Base-by-base conservation (phyloP, 2,329 filamentous ascomycete species). In the Hypoxylon rubiginosum region DNA sequence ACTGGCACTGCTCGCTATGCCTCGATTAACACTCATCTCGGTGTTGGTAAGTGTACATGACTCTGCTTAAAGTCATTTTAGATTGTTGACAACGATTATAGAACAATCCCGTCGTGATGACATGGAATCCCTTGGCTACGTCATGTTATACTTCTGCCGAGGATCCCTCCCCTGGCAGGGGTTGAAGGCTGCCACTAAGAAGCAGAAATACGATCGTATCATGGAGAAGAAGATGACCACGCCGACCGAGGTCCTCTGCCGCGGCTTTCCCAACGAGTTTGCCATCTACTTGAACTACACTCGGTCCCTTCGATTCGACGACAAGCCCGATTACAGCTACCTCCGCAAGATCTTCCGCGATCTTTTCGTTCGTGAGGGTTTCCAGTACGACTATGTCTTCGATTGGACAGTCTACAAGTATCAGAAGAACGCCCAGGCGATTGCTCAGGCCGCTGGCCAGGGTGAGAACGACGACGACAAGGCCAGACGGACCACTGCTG, bases 151-250 rank as follows among this genome's bases (percentile, higher is more conserved):
- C 88, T 99, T 99, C 86, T 98, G 95, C 87, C 95, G 96, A 82
- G 96, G 96, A 70, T 97, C 94, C 71, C 93, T 99, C 62, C 96
- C 96, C 68, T 99, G 96, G 96, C 96, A 99, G 85, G 96, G 96
- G 62, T 87, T 97, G 59, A 97, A 97, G 89, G 95, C 95, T 84
- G 95, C 95, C 74, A 97, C 94, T 73, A 97, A 97, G 90, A 97
- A 97, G 91, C 95, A 98, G 86, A 99, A 99, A 86, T 98, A 99
- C 80, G 96, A 99, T 84, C 90, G 95, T 72, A 99, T 99, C 84
- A 98, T 98, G 95, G 96, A 99, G 88, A 99, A 99, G 91, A 99
- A 99, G 93, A 98, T 98, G 96, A 99, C 96, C 13, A 99, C 96
- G 2, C 94, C 96, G 8, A 98, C 95, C 74, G 95, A 99, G 83